Evolutionary conservation across 768 basidiomycete genomes (phyloP), one percentile per base, ranked within the genome.

Genomic region (Pulveroboletus sp.): DNA sequence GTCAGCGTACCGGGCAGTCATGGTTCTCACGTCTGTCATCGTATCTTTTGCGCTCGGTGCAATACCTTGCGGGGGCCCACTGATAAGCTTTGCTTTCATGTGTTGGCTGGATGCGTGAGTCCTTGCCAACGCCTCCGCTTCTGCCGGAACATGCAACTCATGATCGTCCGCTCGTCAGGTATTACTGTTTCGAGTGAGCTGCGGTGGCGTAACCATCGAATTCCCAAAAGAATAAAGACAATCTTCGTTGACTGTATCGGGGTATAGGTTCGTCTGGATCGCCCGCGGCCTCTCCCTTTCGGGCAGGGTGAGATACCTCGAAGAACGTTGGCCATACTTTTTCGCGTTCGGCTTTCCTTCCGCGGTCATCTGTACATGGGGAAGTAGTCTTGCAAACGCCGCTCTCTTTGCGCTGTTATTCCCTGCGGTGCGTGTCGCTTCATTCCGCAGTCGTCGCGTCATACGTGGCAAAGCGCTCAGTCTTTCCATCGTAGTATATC

Each of bases 101-200:
- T 92, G 88, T 60, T 90, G 91, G 86, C 76, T 93, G 39, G 84
- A 93, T 64, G 76, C 91, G 86, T 93, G 67, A 77, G 89, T 85
- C 9, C 47, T 39, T 32, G 17, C 42, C 53, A 11, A 38, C n/a
- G 26, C 46, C 41, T 38, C n/a, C 32, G 3, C 27, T 17, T 15
- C 28, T 31, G 4, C 35, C 17, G 7, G 49, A 43, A 43, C 53
- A 49, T 42, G 32, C 43, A 6, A 30, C 15, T 15, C 43, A 21
- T 56, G 37, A 47, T 37, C n/a, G 5, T 44, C 15, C 42, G 26
- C 40, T 24, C 44, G n/a, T 41, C 39, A 91, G 89, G 41, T 93
- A 91, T 66, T 93, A 93, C 68, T 91, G 85, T 68, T 93, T 93
- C 60, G 91, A 93, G 89, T 92, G 63, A 70, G 76, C 58, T 18